Conservation (phyloP, 1,284 basidiomycete species). For the Trametes pubescens region DNA sequence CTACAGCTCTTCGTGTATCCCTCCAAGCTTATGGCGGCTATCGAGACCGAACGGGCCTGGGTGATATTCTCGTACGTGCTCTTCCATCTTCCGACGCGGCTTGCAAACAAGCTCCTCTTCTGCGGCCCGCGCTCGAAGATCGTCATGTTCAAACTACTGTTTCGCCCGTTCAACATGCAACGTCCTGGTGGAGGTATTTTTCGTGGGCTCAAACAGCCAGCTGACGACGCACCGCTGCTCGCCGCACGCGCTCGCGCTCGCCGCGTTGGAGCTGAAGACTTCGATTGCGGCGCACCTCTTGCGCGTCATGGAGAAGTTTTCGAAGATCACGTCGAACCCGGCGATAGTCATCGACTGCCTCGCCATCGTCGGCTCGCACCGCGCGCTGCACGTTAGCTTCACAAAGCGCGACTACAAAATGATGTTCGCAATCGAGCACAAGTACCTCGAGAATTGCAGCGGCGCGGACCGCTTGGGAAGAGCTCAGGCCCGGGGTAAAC, state of each 20-base stretch:
- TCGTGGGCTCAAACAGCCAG: constrained; percentile 81
- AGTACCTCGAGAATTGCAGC: constrained; percentile 95
- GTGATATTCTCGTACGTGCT: constrained; percentile 94
- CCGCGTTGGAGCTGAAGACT: constrained; percentile 88
- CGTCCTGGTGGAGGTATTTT: constrained; percentile 86
- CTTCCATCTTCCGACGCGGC: constrained; percentile 90
- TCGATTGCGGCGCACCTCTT: constrained; percentile 87
- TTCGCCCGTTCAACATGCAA: constrained; percentile 88
- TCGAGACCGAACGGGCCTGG: constrained; percentile 88
- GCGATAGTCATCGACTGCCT: constrained; percentile 95
- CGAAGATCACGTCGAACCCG: constrained; percentile 94
- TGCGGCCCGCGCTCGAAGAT: constrained; percentile 85
- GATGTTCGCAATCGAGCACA: constrained; percentile 94
- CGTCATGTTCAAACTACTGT: constrained; percentile 76
- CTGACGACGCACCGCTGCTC: constrained; percentile 91
- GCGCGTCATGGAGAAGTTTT: constrained; percentile 87
- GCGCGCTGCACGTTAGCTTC: constrained; percentile 88
- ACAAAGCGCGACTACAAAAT: constrained; percentile 93
- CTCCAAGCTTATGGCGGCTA: constrained; percentile 67
- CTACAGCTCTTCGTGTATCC: constrained; percentile 88
- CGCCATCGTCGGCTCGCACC: constrained; percentile 85
- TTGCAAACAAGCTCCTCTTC: constrained; percentile 96
- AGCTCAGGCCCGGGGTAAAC: too few species aligned
- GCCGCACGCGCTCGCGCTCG: constrained; percentile 89
- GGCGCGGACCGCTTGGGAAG: constrained; percentile 65